Evolutionary conservation across 495 filamentous ascomycete genomes (phyloP), one percentile per base, ranked within the genome.

Genomic region (Aspergillus ostianus): DNA sequence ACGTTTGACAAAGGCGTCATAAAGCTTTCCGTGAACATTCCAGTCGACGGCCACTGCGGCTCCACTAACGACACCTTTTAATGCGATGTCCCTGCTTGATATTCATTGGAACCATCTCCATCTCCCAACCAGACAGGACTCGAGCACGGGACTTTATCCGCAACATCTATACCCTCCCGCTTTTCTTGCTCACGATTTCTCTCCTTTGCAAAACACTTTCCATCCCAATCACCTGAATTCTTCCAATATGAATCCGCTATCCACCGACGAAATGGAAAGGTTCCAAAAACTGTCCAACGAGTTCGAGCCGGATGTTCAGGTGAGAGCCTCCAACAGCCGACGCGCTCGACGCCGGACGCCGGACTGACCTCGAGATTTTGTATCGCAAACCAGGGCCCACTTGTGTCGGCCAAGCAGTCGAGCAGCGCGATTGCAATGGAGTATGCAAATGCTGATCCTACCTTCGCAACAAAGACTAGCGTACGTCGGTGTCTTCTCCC

Each of bases 381-480:
- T 10, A 41, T 41, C 12, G 36, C 36, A 9, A 21, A 59, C 26
- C 61, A 97, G 93, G 93, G 90, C 52, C 89, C 90, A 36, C 78
- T 92, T 13, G 90, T 98, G 49, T 89, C 93, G 61, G 76, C 86
- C 44, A 90, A 89, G 64, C 86, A 85, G 65, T 84, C 89, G 12
- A 96, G 86, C 74, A 85, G 85, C 64, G 83, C 78, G 52, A 90
- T 98, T 65, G 87, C 90, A 5, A 80, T 86, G 61, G 93, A 97
- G 70, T 98, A 97, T 76, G 90, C 91, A 26, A 88, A 90, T 77
- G 93, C 91, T 53, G 93, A 98, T 72, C 89, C 90, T 8, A 76
- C 90, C 23, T 93, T 89, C 65, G 84, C 89, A 8, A 81, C 87
- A 44, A 98, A 98, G 77, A 96, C 93, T 20, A 83, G 82, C 70